phyloP scores from a whole-genome alignment of 371 early-diverging fungal species.

The Circinella minor region DNA sequence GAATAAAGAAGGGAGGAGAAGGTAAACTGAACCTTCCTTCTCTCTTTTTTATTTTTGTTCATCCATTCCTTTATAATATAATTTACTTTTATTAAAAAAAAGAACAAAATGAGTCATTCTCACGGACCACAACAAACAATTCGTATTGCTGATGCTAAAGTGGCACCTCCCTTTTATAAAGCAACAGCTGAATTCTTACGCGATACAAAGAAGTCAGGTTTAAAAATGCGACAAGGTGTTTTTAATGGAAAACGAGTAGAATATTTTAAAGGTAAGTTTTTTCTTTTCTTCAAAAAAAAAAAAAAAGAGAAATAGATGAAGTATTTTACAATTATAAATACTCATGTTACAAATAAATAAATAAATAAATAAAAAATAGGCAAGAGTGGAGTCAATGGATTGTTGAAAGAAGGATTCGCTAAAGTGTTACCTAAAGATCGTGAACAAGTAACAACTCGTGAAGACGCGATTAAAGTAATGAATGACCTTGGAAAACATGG shows the following conservation, averaged over 20 bases:
- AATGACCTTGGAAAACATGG: conserved; percentile 71
- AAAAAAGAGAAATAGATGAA: background rate
- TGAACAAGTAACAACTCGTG: conserved; percentile 58
- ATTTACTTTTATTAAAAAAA: conserved; percentile 2
- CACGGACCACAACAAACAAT: conserved; percentile 29
- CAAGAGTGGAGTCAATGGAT: conserved; percentile 87
- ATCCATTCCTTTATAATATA: conserved; percentile 4
- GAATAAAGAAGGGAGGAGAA: too few species aligned
- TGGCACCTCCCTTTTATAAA: conserved; percentile 43
- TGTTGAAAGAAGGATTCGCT: conserved; percentile 75
- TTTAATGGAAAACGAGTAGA: conserved; percentile 90
- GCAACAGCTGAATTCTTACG: conserved; percentile 41
- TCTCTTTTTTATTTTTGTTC: conserved; percentile 9
- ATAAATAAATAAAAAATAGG: conserved; percentile 60
- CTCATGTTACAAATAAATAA: too few species aligned
- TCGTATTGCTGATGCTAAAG: conserved; percentile 47
- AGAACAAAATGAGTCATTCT: conserved; percentile 22
- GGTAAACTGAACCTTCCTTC: background rate
- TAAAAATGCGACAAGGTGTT: conserved; percentile 85
- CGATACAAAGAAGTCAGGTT: conserved; percentile 63
- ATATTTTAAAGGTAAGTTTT: conserved; percentile 86
- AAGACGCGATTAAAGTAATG: conserved; percentile 72
- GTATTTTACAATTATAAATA: background rate
- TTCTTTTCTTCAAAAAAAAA: conserved; percentile 1
- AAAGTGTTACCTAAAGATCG: conserved; percentile 53